Conservation (phyloP, 1,139 yeast species). For the Sugiyamaella paludigena region DNA sequence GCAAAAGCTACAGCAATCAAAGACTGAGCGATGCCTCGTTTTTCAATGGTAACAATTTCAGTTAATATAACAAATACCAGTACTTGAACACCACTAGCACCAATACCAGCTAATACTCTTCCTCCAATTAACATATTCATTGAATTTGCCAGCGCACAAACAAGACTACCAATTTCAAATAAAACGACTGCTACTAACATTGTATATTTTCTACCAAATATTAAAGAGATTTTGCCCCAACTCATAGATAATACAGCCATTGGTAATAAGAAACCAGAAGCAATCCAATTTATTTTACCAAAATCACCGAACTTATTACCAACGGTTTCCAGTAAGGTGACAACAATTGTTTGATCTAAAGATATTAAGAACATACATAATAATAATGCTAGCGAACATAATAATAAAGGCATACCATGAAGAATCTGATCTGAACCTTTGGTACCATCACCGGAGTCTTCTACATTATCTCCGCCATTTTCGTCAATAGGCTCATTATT, state of each 20-base stretch:
- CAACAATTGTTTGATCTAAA: conserved; percentile 62
- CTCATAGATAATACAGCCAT: conserved; percentile 56
- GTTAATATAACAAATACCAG: conserved; percentile 58
- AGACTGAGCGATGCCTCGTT: conserved; percentile 53
- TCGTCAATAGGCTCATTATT: too few relatives aligned
- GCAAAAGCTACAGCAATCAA: conserved; percentile 52
- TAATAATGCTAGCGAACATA: conserved; percentile 48
- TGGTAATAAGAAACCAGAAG: conserved; percentile 59
- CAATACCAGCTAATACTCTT: conserved; percentile 67
- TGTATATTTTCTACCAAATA: conserved; percentile 59
- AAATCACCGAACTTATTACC: conserved; percentile 54
- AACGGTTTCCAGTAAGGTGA: conserved; percentile 54
- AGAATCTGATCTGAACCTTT: conserved; percentile 32
- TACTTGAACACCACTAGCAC: conserved; percentile 68
- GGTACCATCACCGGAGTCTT: conserved; percentile 26
- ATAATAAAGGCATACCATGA: conserved; percentile 44
- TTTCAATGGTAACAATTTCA: conserved; percentile 59
- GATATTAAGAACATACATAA: conserved; percentile 57
- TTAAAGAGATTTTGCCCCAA: conserved; percentile 61
- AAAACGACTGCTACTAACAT: conserved; percentile 50
- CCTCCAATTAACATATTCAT: conserved; percentile 69
- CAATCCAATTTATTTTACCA: conserved; percentile 58
- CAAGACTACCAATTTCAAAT: conserved; percentile 62
- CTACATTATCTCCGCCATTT: conserved; percentile 26
- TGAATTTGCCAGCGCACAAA: conserved; percentile 54